Base-by-base conservation (phyloP, 1,139 yeast genomes). In the Sugiyamaella castrensis region DNA sequence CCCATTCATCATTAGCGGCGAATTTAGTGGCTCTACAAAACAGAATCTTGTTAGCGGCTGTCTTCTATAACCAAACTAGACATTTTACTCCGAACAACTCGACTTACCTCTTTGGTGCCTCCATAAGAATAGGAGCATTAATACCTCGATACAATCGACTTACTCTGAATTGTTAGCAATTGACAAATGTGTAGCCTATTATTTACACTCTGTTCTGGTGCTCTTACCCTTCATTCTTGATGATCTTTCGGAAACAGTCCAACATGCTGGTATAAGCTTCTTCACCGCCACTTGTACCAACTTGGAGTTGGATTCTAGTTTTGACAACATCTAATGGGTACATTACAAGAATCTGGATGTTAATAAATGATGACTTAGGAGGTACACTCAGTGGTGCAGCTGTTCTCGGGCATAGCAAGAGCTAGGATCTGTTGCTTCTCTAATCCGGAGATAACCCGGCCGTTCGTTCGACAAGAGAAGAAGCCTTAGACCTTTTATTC, bases 1-100 rank as follows among this genome's bases (percentile, higher is more conserved):
- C 95, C 87, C 96, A 92, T 69, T 89, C 92, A 67, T 94, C 98
- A 67, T 94, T 92, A 55, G 98, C 97, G 48, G 98, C 98, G 66
- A 92, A 92, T 71, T 92, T 92, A 57, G 96, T 91, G 40, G 98
- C 98, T 74, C 73, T 19, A 19, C 24, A 19, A 19, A 19, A 19
- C 3, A 19, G 5, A 19, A 19, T 19, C 24, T 19, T 19, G 24
- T 19, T 19, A 19, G 24, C 5, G 24, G 24, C 24, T 19, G 5
- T 65, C 24, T 19, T 19, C 24, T 5, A n/a, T n/a, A n/a, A n/a
- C 5, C 24, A 3, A 19, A 4, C 24, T 19, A 19, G 24, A 19
- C n/a, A n/a, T n/a, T n/a, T n/a, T n/a, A n/a, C n/a, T 19, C 24
- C 3, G 5, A 19, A 3, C 24, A 19, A 19, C 24, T 5, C n/a